A percentile compares a stretch with the other conserved stretches of the same genome.
Conservation (phyloP, 2,329 filamentous ascomycete genomes). For the Paracamarosporium sp. region DNA sequence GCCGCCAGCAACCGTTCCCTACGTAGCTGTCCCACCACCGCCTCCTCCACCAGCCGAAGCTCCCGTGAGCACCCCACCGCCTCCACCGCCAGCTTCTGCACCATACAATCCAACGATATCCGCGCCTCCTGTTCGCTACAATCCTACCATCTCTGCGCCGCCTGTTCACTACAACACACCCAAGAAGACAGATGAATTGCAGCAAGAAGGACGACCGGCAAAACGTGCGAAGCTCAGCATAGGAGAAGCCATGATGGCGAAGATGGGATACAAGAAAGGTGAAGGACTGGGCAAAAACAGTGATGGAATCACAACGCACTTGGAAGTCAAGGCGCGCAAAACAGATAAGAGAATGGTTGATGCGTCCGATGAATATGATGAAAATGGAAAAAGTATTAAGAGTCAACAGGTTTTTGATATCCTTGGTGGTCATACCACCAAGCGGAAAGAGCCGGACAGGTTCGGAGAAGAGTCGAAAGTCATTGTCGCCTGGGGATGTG, state of each 20-base stretch:
- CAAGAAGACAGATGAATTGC: conserved; percentile 18
- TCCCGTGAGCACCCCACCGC: conserved; percentile 45
- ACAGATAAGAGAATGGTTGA: conserved; percentile 18
- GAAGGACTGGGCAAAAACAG: conserved; percentile 80
- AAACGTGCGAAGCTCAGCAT: conserved; percentile 42
- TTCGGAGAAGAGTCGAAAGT: conserved; percentile 75
- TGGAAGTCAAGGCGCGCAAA: conserved; percentile 65
- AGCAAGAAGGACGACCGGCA: conserved; percentile 50
- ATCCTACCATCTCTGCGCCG: conserved; percentile 69
- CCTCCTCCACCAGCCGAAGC: conserved; percentile 14
- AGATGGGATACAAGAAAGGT: conserved; percentile 92
- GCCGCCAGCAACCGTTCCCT: not conserved
- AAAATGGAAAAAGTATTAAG: conserved; percentile 58
- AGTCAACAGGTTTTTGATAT: conserved; percentile 68
- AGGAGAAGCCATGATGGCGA: conserved; percentile 85
- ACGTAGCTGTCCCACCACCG: conserved; percentile 5
- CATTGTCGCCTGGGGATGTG: conserved; percentile 82
- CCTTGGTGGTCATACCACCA: conserved; percentile 69
- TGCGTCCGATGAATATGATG: conserved; percentile 24
- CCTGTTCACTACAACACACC: conserved; percentile 10
- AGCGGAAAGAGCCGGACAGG: conserved; percentile 42
- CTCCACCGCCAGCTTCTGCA: conserved; percentile 61
- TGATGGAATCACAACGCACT: conserved; percentile 82
- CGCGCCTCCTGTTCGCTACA: conserved; percentile 78
- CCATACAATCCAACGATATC: conserved; percentile 70